These are phyloP conservation scores for Didymella pomorum DNA, from an alignment of 2,329 filamentous ascomycete genomes.

Conservation along the genomic window DNA sequence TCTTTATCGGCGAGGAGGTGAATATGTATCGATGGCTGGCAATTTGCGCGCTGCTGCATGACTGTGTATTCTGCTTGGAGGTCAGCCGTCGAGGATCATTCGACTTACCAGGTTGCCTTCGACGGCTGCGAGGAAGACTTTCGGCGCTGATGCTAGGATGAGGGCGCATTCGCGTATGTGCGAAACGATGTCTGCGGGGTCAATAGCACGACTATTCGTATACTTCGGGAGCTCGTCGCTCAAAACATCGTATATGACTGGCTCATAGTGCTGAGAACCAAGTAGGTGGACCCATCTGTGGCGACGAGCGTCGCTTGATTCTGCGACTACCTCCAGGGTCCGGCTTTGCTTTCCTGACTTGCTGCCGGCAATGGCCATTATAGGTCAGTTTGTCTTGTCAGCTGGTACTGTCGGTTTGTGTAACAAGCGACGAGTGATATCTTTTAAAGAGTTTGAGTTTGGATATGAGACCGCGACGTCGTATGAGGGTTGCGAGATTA, in stretches of 20 bases:
- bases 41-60: constrained; percentile 30
- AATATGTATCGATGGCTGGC: constrained; percentile 42
- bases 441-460: background rate
- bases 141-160: constrained; percentile 39
- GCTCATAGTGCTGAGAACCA: constrained; percentile 27
- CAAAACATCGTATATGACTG: constrained; percentile 37
- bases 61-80: constrained; percentile 31
- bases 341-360: background rate
- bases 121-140: constrained; percentile 35
- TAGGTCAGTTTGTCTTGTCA: background rate
- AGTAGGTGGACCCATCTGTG: constrained; percentile 31
- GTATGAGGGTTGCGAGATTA: background rate
- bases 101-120: constrained; percentile 33
- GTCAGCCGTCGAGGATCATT: constrained; percentile 16
- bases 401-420: background rate
- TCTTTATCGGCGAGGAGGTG: constrained; percentile 34
- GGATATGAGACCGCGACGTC: background rate
- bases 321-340: background rate
- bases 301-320: constrained; percentile 25
- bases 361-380: background rate
- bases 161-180: constrained; percentile 36
- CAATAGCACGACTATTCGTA: constrained; percentile 22
- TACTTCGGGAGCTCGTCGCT: constrained; percentile 38
- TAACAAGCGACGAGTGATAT: background rate
- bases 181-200: constrained; percentile 19